Conservation (phyloP, 192 early-diverging fungal genomes). For the Chytriomyces sp. region DNA sequence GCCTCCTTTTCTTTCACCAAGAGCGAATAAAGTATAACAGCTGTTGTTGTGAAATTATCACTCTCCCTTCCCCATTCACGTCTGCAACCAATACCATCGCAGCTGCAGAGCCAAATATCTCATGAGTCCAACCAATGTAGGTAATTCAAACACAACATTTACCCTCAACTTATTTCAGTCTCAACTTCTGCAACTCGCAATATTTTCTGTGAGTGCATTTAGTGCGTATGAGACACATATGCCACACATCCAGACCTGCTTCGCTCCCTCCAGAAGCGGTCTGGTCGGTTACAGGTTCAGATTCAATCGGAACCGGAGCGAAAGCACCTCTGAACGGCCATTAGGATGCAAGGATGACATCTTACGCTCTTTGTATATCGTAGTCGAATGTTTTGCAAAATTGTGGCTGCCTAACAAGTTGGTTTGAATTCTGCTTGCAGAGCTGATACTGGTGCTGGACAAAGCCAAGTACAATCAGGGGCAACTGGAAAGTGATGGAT, state of each 20-base stretch:
- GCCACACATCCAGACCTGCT: too few relatives aligned
- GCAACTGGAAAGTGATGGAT: not conserved
- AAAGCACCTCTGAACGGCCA: not conserved
- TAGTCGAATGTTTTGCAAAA: not conserved
- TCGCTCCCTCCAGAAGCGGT: too few relatives aligned
- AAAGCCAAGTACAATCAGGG: not conserved
- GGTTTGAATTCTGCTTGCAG: not conserved
- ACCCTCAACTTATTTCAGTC: too few relatives aligned
- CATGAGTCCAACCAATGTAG: too few relatives aligned
- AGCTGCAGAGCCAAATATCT: too few relatives aligned
- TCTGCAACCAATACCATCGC: too few relatives aligned
- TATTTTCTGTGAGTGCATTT: too few relatives aligned
- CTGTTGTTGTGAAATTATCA: too few relatives aligned
- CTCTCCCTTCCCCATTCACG: too few relatives aligned
- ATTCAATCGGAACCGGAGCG: not conserved
- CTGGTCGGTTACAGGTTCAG: too few relatives aligned
- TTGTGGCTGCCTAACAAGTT: constrained; percentile 26
- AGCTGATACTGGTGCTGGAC: not conserved
- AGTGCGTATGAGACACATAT: too few relatives aligned
- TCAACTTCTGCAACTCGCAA: not conserved
- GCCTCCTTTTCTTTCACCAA: not conserved
- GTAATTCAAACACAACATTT: too few relatives aligned
- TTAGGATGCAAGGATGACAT: not conserved
- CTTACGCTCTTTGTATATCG: not conserved
- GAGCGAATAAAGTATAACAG: not conserved